A percentile compares a stretch with the other conserved stretches of the same genome.
These are phyloP conservation scores for Myxozyma vanderwaltii DNA, from an alignment of 805 yeast genomes.

Conservation along the genomic window DNA sequence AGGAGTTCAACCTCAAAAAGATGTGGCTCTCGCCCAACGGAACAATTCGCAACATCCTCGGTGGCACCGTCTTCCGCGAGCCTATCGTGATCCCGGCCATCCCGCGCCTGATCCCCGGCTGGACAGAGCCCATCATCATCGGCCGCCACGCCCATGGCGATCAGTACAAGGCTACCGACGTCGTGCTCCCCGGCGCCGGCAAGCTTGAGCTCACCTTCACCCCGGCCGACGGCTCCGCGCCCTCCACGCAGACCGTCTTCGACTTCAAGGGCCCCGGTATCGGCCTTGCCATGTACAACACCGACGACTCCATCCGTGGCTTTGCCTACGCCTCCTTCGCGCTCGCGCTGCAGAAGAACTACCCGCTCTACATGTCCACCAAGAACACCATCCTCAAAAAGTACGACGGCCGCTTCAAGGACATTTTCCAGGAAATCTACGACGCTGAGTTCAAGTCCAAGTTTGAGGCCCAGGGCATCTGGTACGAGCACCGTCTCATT, in stretches of 20 bases:
- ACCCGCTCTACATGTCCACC: constrained; percentile 84
- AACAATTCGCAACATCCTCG: constrained; percentile 90
- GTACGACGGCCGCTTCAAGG: constrained; percentile 95
- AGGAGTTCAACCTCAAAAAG: constrained; percentile 85
- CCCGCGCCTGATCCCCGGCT: constrained; percentile 84
- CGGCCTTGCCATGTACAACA: constrained; percentile 92
- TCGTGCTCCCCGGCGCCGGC: constrained; percentile 79
- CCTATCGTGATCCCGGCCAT: constrained; percentile 88
- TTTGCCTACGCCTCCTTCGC: constrained; percentile 94
- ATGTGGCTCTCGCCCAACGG: constrained; percentile 99
- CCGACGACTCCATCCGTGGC: constrained; percentile 84
- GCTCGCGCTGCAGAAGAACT: constrained; percentile 74
- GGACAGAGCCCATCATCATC: constrained; percentile 94
- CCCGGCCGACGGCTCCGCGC: constrained; percentile 63
- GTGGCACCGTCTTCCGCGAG: constrained; percentile 96
- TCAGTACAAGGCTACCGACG: constrained; percentile 91
- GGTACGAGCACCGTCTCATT: constrained; percentile 95
- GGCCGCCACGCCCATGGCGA: constrained; percentile 98
- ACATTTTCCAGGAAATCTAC: constrained; percentile 81
- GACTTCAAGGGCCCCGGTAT: constrained; percentile 75
- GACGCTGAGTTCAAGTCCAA: constrained; percentile 64
- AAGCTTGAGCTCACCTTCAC: constrained; percentile 73
- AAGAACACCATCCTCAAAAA: constrained; percentile 92
- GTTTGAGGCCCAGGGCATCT: constrained; percentile 80
- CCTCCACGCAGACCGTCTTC: constrained; percentile 61